These are phyloP conservation scores for Saprolegnia parasitica DNA, from an alignment of 352 stramenopile genomes.

Conservation along the genomic window DNA sequence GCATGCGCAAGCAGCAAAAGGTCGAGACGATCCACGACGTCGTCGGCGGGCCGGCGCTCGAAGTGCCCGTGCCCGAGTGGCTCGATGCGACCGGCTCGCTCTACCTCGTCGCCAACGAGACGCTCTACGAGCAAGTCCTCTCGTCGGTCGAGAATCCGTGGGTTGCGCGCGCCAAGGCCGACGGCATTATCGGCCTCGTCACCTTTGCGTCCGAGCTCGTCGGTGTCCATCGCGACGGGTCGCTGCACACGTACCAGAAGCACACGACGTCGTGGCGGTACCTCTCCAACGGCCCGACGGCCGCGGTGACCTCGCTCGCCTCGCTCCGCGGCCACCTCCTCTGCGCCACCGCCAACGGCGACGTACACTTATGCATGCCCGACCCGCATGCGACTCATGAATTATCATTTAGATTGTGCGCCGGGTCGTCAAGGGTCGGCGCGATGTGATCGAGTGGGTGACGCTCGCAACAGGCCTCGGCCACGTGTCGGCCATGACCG, in stretches of 20 bases:
- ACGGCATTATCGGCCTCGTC: slow-evolving; percentile 52
- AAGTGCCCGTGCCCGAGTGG: slow-evolving; percentile 57
- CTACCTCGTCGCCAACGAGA: slow-evolving; percentile 49
- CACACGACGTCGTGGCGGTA: slow-evolving; percentile 40
- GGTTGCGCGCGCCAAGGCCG: slow-evolving; percentile 40
- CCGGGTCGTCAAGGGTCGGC: slow-evolving; percentile 9
- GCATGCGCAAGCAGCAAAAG: slow-evolving; percentile 57
- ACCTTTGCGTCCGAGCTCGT: slow-evolving; percentile 74
- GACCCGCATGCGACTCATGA: not conserved
- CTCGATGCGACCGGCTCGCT: slow-evolving; percentile 73
- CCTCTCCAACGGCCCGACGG: slow-evolving; percentile 44
- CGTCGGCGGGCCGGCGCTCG: slow-evolving; percentile 1
- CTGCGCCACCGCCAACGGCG: slow-evolving; percentile 52
- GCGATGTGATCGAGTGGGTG: slow-evolving; percentile 30
- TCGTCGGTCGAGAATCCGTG: slow-evolving; percentile 33
- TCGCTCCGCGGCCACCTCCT: slow-evolving; percentile 62
- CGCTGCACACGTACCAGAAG: slow-evolving; percentile 50
- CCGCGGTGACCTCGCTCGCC: slow-evolving; percentile 49
- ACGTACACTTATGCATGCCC: too few species aligned
- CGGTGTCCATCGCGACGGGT: slow-evolving; percentile 48
- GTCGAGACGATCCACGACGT: slow-evolving; percentile 12
- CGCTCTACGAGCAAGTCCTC: slow-evolving; percentile 48
- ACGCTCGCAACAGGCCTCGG: slow-evolving; percentile 25
- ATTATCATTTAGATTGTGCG: slow-evolving; percentile 13
- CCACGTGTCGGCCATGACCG: slow-evolving; percentile 37